Evolutionary conservation across 2,329 filamentous ascomycete species (phyloP), one percentile per base, ranked within the genome.

Genomic region (Fusarium decemcellulare): DNA sequence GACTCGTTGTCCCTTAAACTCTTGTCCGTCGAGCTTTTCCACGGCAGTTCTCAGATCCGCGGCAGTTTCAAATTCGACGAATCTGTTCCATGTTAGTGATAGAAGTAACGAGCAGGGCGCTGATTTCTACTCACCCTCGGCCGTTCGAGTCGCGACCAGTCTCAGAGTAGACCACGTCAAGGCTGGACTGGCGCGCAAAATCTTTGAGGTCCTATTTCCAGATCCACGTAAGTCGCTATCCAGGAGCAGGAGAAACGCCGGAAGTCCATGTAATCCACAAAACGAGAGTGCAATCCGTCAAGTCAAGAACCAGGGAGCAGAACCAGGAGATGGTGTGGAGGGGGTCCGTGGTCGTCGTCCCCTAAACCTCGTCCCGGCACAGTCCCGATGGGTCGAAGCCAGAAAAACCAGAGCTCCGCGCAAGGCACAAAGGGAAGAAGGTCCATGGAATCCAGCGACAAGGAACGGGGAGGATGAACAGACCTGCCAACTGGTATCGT

Each of bases 401-500:
- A 73, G 72, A 67, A 67, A 73, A 74, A 74, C 72, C 76, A 76
- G 71, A 61, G 72, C 70, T 76, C 73, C 76, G 73, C 70, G 74
- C 72, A 70, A 72, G 71, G 65, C 67, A 77, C 67, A 73, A 73
- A 70, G 71, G 67, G 71, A 67, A 60, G 70, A 72, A 53, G 66
- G 73, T 82, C 81, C 82, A 76, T 78, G 74, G 79, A 78, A 74
- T 82, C 82, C 82, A 81, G 77, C 78, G 79, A 81, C 80, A 85
- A 87, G 77, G 80, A 87, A 88, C 84, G 84, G 85, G 88, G 86
- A 86, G 86, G 82, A 81, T 80, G 81, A 86, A 93, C 96, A 96
- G 92, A 99, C 96, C 96, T 99, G 96, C 96, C 96, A 99, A 90
- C 95, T 98, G 88, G 96, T 99, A 88, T 98, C 95, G 85, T 90